Evolutionary conservation across 352 stramenopile genomes (phyloP).

Genomic region (Peronospora tabacina): DNA sequence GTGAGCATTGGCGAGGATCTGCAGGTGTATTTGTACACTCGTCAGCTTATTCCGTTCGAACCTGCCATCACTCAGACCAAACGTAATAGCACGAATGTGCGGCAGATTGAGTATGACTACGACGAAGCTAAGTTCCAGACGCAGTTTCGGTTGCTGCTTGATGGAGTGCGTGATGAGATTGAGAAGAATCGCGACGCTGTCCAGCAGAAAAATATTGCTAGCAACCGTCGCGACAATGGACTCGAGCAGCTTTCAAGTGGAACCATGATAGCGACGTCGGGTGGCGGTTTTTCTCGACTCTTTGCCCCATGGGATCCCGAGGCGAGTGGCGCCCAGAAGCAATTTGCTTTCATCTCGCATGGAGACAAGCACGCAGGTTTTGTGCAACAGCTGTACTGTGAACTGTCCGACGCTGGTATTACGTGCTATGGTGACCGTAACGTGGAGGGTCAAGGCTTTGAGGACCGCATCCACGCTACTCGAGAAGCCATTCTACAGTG

Average conservation of each 20-base stretch:
- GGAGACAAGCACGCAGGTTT: constrained; percentile 66
- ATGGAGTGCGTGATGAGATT: constrained; percentile 79
- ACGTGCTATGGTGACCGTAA: constrained; percentile 64
- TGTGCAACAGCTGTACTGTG: constrained; percentile 55
- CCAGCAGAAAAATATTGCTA: constrained; percentile 36
- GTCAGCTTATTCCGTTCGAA: constrained; percentile 75
- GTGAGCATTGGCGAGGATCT: constrained; percentile 63
- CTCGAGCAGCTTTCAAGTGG: constrained; percentile 25
- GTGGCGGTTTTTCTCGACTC: constrained; percentile 37
- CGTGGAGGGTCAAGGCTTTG: constrained; percentile 51
- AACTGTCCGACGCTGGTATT: constrained; percentile 46
- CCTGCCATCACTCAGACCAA: constrained; percentile 47
- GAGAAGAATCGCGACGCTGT: constrained; percentile 56
- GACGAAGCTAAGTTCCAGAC: constrained; percentile 55
- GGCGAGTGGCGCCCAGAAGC: constrained; percentile 22
- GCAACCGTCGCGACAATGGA: constrained; percentile 17
- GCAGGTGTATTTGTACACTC: constrained; percentile 80
- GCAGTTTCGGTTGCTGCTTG: constrained; percentile 69
- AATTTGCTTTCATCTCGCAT: constrained; percentile 76
- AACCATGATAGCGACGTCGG: constrained; percentile 20
- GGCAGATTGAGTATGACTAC: constrained; percentile 80
- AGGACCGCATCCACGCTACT: constrained; percentile 64
- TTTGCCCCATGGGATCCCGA: constrained; percentile 56
- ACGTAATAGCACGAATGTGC: constrained; percentile 42
- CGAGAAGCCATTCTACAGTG: constrained; percentile 77